Conservation (phyloP, 1,284 basidiomycete species). For the Takashimella tepidaria region DNA sequence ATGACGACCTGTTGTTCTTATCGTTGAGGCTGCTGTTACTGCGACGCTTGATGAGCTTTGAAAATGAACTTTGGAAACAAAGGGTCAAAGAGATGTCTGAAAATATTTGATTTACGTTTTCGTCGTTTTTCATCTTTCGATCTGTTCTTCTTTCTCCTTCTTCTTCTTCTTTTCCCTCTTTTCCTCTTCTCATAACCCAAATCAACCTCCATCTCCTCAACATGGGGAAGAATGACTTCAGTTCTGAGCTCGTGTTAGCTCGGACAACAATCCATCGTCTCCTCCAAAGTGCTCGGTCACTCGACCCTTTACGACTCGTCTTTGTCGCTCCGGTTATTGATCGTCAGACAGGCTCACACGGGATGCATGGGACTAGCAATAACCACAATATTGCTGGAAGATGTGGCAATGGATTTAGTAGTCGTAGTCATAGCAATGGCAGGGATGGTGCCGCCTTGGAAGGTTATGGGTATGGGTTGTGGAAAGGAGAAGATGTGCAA, state of each 20-base stretch:
- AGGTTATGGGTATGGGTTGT: constrained; percentile 3
- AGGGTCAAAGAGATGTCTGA: no score
- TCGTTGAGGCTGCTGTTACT: no score
- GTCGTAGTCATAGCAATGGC: background rate
- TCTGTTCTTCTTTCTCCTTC: no score
- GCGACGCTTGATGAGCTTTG: no score
- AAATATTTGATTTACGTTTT: no score
- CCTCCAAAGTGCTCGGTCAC: constrained; percentile 5
- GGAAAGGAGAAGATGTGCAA: constrained; percentile 25
- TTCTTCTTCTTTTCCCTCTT: background rate
- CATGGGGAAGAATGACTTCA: constrained; percentile 7
- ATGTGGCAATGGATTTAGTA: no score
- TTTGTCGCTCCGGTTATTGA: constrained; percentile 15
- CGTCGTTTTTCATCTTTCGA: no score
- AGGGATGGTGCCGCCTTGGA: no score
- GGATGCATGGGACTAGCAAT: background rate
- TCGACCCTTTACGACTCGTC: constrained; percentile 4
- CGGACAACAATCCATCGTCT: constrained; percentile 3
- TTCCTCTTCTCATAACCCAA: background rate
- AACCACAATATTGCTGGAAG: no score
- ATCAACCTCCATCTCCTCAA: no score
- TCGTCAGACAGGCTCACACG: background rate
- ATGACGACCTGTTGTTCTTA: no score
- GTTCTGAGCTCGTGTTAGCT: constrained; percentile 2
- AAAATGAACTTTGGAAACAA: no score